Percentiles rank a stretch among this genome's conserved stretches.
Conservation (phyloP, 2,329 filamentous ascomycete genomes). For the Knufia petricola region DNA sequence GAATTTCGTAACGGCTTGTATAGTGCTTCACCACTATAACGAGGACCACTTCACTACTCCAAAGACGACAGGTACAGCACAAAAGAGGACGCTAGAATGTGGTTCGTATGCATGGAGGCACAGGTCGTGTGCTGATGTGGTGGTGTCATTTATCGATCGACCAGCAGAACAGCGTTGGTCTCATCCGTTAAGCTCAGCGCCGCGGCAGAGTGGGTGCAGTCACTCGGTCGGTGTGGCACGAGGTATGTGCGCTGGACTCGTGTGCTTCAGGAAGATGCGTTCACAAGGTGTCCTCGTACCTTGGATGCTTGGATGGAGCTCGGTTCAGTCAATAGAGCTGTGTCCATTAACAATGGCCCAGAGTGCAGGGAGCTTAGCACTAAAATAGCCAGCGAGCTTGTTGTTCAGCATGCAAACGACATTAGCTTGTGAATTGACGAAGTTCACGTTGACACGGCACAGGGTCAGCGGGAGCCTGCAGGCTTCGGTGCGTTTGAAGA, state of each 20-base stretch:
- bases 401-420: no score
- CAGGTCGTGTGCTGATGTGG: neutral
- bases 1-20: neutral
- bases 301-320: no score
- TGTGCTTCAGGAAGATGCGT: no score
- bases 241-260: no score
- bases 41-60: no score
- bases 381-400: no score
- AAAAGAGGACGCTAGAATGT: neutral
- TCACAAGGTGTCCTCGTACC: no score
- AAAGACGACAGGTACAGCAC: neutral
- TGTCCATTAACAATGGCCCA: no score
- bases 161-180: neutral
- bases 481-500: neutral
- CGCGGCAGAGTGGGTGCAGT: neutral
- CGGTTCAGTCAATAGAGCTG: no score
- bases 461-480: neutral
- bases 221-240: no score
- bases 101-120: neutral
- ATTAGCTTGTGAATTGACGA: neutral
- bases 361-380: no score
- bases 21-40: no score
- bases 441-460: neutral
- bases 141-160: slow-evolving; percentile 1
- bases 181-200: neutral